Evolutionary conservation across 495 filamentous ascomycete genomes (phyloP).

Genomic region (Xylaria flabelliformis): DNA sequence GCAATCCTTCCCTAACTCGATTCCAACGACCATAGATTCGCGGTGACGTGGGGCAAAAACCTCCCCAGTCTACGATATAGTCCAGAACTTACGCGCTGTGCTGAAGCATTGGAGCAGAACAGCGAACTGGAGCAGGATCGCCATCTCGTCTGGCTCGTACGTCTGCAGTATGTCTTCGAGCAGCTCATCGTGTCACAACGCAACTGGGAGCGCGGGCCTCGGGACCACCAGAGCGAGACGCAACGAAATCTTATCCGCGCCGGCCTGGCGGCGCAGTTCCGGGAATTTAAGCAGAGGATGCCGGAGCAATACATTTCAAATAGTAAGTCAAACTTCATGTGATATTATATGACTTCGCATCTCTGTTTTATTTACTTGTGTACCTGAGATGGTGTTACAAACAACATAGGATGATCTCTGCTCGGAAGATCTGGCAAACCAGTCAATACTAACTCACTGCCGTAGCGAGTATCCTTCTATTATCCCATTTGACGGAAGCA

Average conservation of each 20-base stretch:
- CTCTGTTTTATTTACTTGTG: not conserved
- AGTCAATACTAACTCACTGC: slow-evolving; percentile 2
- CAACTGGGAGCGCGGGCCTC: slow-evolving; percentile 32
- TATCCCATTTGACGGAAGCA: slow-evolving; percentile 42
- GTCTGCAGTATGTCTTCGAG: slow-evolving; percentile 47
- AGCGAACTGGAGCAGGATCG: slow-evolving; percentile 43
- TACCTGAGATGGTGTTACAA: not conserved
- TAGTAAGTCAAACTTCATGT: slow-evolving; percentile 4
- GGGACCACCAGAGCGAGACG: slow-evolving; percentile 39
- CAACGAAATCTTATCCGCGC: slow-evolving; percentile 48
- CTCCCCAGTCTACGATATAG: slow-evolving; percentile 38
- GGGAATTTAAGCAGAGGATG: slow-evolving; percentile 47
- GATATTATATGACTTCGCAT: slow-evolving; percentile 19
- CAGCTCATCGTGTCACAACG: slow-evolving; percentile 42
- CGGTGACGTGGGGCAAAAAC: slow-evolving; percentile 42
- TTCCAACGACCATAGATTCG: slow-evolving; percentile 34
- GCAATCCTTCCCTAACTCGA: not conserved
- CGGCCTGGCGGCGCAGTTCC: slow-evolving; percentile 51
- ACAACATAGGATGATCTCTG: slow-evolving; percentile 4
- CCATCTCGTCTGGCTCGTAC: slow-evolving; percentile 50
- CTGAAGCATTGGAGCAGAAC: slow-evolving; percentile 42
- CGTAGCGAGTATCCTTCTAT: slow-evolving; percentile 43
- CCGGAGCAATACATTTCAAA: slow-evolving; percentile 22
- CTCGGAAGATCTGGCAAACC: slow-evolving; percentile 18
- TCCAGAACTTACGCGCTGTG: slow-evolving; percentile 43